Percentiles rank a stretch among this genome's conserved stretches.
These are phyloP conservation scores for Aspergillus bombycis DNA, from an alignment of 2,329 filamentous ascomycete genomes.

Conservation along the genomic window DNA sequence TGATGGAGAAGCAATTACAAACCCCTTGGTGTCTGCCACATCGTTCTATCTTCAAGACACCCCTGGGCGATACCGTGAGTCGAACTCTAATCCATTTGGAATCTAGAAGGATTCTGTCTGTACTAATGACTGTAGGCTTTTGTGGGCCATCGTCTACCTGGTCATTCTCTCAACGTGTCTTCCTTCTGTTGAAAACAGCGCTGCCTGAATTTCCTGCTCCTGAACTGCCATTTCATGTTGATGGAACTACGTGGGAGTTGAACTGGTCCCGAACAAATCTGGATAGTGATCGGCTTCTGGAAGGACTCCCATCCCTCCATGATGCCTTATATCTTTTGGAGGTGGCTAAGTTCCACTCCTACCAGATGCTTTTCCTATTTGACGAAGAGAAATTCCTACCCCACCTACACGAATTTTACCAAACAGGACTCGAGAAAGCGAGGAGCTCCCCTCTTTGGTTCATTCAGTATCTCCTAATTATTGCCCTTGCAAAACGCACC, in stretches of 20 bases:
- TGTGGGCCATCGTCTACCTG: slow-evolving; percentile 17
- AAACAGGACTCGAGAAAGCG: slow-evolving; percentile 12
- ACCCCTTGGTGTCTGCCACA: slow-evolving; percentile 2
- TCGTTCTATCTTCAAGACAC: slow-evolving; percentile 5
- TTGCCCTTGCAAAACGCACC: slow-evolving; percentile 5
- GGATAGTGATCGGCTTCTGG: neutral
- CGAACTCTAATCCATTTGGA: neutral
- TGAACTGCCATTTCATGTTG: slow-evolving; percentile 14
- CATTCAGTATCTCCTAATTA: slow-evolving; percentile 5
- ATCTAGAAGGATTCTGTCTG: neutral
- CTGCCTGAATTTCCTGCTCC: slow-evolving; percentile 12
- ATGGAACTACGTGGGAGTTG: slow-evolving; percentile 14
- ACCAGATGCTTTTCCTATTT: slow-evolving; percentile 11
- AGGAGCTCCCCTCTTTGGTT: slow-evolving; percentile 6
- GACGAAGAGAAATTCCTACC: slow-evolving; percentile 17
- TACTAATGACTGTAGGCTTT: slow-evolving; percentile 5
- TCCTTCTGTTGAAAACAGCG: slow-evolving; percentile 10
- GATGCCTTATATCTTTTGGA: slow-evolving; percentile 13
- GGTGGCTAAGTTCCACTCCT: slow-evolving; percentile 12
- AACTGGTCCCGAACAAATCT: slow-evolving; percentile 7
- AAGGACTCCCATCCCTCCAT: slow-evolving; percentile 10
- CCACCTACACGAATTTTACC: slow-evolving; percentile 11
- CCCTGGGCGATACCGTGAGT: neutral
- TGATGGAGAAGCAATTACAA: neutral
- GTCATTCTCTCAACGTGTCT: slow-evolving; percentile 16